Conservation (phyloP, 305 asterid species). For the Salvia sclarea region DNA sequence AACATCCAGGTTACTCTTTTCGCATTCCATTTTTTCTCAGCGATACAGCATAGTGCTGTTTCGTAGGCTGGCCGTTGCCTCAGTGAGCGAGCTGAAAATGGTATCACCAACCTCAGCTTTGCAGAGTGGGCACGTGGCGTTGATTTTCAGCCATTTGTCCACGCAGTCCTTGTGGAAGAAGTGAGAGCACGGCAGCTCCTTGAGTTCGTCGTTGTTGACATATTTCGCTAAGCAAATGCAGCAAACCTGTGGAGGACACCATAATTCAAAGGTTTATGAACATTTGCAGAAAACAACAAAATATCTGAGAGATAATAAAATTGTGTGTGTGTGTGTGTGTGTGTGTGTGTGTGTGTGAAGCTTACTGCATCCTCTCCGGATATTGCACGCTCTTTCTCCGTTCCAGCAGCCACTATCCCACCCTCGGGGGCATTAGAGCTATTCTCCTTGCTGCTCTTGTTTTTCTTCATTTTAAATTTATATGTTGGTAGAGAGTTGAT, state of each 20-base stretch:
- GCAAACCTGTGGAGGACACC: conserved; percentile 60
- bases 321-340: no score
- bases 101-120: conserved; percentile 89
- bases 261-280: background rate
- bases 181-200: conserved; percentile 87
- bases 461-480: conserved; percentile 68
- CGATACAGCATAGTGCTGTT: conserved; percentile 37
- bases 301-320: no score
- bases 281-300: conserved; percentile 5
- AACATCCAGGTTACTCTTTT: background rate
- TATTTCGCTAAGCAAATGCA: conserved; percentile 92
- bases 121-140: conserved; percentile 92
- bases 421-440: conserved; percentile 50
- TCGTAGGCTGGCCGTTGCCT: conserved; percentile 65
- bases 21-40: background rate
- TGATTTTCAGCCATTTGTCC: conserved; percentile 92
- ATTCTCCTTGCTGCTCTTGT: conserved; percentile 47
- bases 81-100: conserved; percentile 53
- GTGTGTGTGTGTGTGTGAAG: no score
- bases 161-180: conserved; percentile 96
- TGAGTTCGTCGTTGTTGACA: conserved; percentile 85
- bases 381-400: conserved; percentile 78
- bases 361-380: conserved; percentile 96
- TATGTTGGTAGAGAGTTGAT: conserved; percentile 89
- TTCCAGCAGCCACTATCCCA: conserved; percentile 83